Conservation (phyloP, 2,329 filamentous ascomycete genomes). For the Pseudogymnoascus pannorum region DNA sequence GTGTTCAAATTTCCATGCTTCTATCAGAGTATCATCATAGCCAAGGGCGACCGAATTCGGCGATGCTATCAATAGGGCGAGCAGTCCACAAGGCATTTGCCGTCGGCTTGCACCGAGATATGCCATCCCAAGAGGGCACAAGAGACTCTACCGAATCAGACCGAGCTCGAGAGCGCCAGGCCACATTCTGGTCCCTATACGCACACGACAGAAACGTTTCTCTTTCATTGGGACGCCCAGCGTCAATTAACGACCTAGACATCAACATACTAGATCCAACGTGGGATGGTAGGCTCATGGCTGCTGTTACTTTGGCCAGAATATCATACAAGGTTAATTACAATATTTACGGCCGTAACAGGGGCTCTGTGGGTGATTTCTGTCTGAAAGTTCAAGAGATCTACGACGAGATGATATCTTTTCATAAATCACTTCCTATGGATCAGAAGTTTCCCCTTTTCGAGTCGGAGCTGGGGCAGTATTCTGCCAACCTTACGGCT, state of each 20-base stretch:
- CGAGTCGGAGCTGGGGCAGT: not conserved
- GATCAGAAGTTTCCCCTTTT: constrained; percentile 8
- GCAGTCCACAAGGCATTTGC: constrained; percentile 10
- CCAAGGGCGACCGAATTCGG: constrained; percentile 9
- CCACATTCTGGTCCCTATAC: constrained; percentile 12
- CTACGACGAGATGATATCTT: constrained; percentile 7
- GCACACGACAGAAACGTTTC: constrained; percentile 11
- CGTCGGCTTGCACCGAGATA: constrained; percentile 9
- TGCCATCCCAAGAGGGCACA: not conserved
- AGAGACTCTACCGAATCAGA: constrained; percentile 1
- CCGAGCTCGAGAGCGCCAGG: constrained; percentile 8
- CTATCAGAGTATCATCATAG: constrained; percentile 5
- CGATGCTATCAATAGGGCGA: constrained; percentile 1
- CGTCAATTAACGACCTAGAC: constrained; percentile 11
- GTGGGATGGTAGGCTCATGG: not conserved
- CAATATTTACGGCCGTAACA: constrained; percentile 9
- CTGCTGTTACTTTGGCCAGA: constrained; percentile 4
- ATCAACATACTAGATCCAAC: constrained; percentile 9
- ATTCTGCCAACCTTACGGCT: not conserved
- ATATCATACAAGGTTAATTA: constrained; percentile 12
- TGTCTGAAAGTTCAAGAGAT: constrained; percentile 11
- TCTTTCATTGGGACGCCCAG: constrained; percentile 12
- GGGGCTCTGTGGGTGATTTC: constrained; percentile 8
- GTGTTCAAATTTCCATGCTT: constrained; percentile 8
- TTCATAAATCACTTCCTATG: constrained; percentile 9